A percentile compares a stretch with the other conserved stretches of the same genome.
Conservation (phyloP, 352 stramenopile genomes). For the Globisporangium uncinulatum region DNA sequence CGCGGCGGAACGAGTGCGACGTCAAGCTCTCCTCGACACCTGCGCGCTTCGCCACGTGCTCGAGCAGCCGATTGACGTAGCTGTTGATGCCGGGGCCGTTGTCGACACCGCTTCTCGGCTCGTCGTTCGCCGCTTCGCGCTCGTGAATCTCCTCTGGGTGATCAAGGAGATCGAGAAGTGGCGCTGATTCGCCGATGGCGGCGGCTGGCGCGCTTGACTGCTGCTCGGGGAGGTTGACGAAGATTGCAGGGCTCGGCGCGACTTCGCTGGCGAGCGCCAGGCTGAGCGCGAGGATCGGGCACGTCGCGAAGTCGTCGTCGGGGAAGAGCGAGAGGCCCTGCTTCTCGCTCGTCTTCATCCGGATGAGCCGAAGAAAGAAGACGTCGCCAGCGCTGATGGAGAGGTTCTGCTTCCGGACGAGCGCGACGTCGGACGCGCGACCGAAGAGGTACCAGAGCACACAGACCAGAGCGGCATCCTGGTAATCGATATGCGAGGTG, state of each 20-base stretch:
- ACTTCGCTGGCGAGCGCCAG: too few relatives aligned
- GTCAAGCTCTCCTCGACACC: background rate
- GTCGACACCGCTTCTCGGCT: background rate
- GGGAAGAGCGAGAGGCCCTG: conserved; percentile 1
- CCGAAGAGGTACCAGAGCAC: too few relatives aligned
- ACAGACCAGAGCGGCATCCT: too few relatives aligned
- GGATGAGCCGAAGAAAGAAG: background rate
- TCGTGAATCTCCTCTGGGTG: conserved; percentile 2
- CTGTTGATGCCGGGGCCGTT: conserved; percentile 2
- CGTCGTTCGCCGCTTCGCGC: background rate
- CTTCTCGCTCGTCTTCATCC: conserved; percentile 2
- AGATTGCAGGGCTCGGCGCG: background rate
- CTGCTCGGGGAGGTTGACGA: background rate
- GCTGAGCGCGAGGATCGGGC: background rate
- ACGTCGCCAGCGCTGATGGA: too few relatives aligned
- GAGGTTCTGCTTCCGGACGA: too few relatives aligned
- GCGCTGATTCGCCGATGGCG: background rate
- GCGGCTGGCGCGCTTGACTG: background rate
- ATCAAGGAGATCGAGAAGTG: background rate
- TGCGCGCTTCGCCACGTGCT: background rate
- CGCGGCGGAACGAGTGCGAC: conserved; percentile 1
- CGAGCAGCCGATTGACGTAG: background rate
- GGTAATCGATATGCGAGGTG: too few relatives aligned
- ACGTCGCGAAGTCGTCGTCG: background rate
- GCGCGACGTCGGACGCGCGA: too few relatives aligned